Conservation (phyloP, 495 filamentous ascomycete genomes). For the Neurospora sp. region DNA sequence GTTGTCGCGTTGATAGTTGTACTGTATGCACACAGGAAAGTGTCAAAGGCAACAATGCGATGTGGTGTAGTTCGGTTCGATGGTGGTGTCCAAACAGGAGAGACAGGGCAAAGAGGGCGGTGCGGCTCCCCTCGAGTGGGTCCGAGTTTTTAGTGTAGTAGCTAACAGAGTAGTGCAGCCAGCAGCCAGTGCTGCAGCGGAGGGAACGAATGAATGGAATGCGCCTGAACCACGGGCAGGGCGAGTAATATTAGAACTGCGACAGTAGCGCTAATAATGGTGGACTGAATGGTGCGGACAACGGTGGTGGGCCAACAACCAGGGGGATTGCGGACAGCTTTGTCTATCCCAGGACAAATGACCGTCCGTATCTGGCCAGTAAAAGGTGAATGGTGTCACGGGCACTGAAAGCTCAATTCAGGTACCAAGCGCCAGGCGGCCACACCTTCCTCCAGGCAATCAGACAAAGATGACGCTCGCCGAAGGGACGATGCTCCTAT, state of each 20-base stretch:
- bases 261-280: not conserved
- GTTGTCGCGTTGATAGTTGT: not conserved
- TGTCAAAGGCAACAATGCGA: not conserved
- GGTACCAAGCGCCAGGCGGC: not conserved
- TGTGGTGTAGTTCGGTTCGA: not conserved
- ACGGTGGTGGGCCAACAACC: not conserved
- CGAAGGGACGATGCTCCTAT: too few relatives aligned
- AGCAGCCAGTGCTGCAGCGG: not conserved
- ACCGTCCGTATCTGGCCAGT: not conserved
- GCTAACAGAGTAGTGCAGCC: not conserved
- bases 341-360: not conserved
- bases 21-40: constrained; percentile 11
- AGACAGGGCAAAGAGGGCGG: constrained; percentile 21
- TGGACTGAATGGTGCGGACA: not conserved
- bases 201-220: not conserved
- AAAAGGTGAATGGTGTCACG: not conserved
- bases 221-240: not conserved
- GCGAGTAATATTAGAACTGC: not conserved
- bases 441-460: not conserved
- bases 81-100: constrained; percentile 18
- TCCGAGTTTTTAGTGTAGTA: constrained; percentile 6
- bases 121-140: constrained; percentile 22
- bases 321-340: not conserved
- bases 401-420: not conserved
- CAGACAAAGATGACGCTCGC: too few relatives aligned